Conservation (phyloP, 208 protist genomes). For the Leishmania tropica region DNA sequence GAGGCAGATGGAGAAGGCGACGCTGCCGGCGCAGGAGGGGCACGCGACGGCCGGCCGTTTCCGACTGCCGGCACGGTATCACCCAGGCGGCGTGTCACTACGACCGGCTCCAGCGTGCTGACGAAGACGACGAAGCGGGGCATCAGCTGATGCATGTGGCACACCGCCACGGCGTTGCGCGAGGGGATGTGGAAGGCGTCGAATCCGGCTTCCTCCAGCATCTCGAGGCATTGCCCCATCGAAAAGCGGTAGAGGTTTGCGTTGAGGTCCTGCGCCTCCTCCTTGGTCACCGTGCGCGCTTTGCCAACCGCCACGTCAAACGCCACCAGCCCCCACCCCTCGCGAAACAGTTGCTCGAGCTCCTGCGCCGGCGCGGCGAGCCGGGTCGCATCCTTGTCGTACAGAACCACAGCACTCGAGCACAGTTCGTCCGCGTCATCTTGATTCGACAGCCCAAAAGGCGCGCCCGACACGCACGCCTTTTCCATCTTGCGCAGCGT, state of each 20-base stretch:
- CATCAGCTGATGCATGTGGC: conserved; percentile 50
- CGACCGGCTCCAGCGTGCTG: conserved; percentile 18
- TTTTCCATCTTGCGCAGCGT: conserved; percentile 46
- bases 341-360: conserved; percentile 21
- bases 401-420: conserved; percentile 60
- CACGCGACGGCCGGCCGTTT: conserved; percentile 5
- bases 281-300: conserved; percentile 43
- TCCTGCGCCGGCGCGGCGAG: conserved; percentile 20
- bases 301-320: conserved; percentile 58
- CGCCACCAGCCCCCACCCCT: conserved; percentile 59
- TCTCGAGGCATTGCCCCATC: conserved; percentile 65
- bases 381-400: conserved; percentile 43
- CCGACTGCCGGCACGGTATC: neutral
- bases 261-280: conserved; percentile 54
- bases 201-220: conserved; percentile 67
- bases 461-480: conserved; percentile 24
- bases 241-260: conserved; percentile 46
- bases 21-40: neutral
- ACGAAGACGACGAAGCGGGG: conserved; percentile 56
- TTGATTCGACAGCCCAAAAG: conserved; percentile 26
- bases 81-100: conserved; percentile 22
- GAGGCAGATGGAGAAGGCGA: neutral
- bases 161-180: conserved; percentile 54
- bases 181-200: conserved; percentile 51
- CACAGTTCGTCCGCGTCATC: conserved; percentile 58